Percentiles rank a stretch among this genome's conserved stretches.
Evolutionary conservation across 129 eudicot species (phyloP).

Genomic region (Lactuca sativa): DNA sequence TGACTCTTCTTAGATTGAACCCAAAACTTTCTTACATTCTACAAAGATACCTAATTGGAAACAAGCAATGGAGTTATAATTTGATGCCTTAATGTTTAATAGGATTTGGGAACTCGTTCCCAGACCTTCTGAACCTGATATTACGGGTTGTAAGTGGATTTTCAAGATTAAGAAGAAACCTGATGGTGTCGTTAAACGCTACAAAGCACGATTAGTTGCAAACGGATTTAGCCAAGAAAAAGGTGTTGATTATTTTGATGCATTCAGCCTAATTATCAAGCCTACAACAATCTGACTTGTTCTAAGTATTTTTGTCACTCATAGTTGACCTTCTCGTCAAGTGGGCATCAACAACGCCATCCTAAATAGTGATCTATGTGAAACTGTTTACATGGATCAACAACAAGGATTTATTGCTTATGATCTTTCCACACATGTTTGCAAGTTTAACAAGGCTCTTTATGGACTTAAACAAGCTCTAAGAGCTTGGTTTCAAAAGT

Average conservation of each 20-base stretch:
- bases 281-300: background rate
- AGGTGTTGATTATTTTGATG: background rate
- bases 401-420: background rate
- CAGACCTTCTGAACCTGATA: background rate
- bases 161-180: background rate
- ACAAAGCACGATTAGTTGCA: background rate
- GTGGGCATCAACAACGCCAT: background rate
- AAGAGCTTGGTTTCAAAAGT: background rate
- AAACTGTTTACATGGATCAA: slow-evolving; percentile 5
- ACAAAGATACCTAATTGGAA: too few species aligned
- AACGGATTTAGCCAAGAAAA: background rate
- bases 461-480: background rate
- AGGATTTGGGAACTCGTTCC: background rate
- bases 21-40: too few species aligned
- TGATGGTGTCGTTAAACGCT: background rate
- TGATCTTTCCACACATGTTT: background rate
- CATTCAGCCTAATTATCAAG: background rate
- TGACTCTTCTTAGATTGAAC: too few species aligned
- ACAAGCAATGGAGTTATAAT: too few species aligned
- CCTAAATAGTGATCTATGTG: background rate
- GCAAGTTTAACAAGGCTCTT: slow-evolving; percentile 2
- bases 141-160: background rate
- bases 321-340: background rate
- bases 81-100: too few species aligned
- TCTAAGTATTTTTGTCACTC: background rate